Base-by-base conservation (phyloP, 768 basidiomycete genomes). In the Russula emetica region DNA sequence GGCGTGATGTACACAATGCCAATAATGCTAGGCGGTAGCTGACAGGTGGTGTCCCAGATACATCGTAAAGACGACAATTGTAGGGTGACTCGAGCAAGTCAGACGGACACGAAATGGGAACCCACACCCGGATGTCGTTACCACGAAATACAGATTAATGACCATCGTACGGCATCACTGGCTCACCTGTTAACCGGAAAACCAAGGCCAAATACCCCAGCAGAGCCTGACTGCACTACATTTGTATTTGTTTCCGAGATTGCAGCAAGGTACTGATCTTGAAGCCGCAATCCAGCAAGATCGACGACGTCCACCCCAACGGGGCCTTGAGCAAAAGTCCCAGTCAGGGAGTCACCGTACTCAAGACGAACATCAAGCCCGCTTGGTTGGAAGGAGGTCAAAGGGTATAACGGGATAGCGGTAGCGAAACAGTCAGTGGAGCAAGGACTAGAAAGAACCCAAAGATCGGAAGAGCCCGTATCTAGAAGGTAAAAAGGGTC, bases 391-490 rank as follows among this genome's bases (percentile, higher is more conserved):
- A 90, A 83, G 8, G 73, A 62, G 1, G 71, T 67, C 69, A 81
- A 81, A 1, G 82, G 78, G 69, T 87, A 89, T 28, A 83, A 71
- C 5, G 80, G 76, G 2, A 80, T 71, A 2, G 69, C 72, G 32
- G 69, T 70, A 3, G 74, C 63, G 56, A 79, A 79, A 62, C 78
- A 80, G 2, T 76, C 68, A n/a, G 69, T 66, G 11, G 72, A 73
- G 71, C 86, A 90, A 0, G 78, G 74, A 55, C 84, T 79, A 0
- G 87, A 87, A 30, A 85, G 73, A 11, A 87, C 79, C 90, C 90
- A 92, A 6, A 90, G 71, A 69, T 92, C 89, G 5, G 89, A 85
- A 2, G 89, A 91, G 50, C 89, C 89, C 2, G 88, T 89, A 66
- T 91, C 89, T 88, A 57, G n/a, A 32, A 14, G 22, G 49, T 55